phyloP scores from a whole-genome alignment of 306 rosid genomes.

The Quercus engelmannii region DNA sequence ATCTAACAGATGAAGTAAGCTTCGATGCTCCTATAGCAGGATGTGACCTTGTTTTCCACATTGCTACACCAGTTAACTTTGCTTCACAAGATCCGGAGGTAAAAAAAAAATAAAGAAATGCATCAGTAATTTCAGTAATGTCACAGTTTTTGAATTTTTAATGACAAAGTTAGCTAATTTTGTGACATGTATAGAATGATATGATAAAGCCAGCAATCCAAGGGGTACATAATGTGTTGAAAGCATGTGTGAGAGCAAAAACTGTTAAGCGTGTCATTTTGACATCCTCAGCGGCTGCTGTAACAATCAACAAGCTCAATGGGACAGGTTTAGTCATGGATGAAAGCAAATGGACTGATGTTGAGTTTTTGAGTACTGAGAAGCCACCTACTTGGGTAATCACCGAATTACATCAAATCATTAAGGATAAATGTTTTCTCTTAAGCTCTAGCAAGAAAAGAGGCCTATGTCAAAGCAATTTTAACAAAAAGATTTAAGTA shows the following conservation, averaged over 20 bases:
- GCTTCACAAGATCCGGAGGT: conserved; percentile 90
- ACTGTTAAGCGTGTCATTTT: conserved; percentile 65
- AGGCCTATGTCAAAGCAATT: neutral
- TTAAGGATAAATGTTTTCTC: neutral
- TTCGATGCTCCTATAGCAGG: conserved; percentile 68
- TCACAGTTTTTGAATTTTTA: neutral
- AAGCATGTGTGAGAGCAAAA: conserved; percentile 57
- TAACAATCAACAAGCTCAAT: conserved; percentile 41
- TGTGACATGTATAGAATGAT: conserved; percentile 48
- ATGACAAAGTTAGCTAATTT: neutral
- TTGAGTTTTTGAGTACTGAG: conserved; percentile 48
- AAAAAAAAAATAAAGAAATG: conserved; percentile 11
- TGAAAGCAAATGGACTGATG: conserved; percentile 70
- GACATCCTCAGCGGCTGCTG: conserved; percentile 86
- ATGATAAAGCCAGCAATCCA: conserved; percentile 81
- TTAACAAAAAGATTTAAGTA: neutral
- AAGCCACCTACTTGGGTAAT: conserved; percentile 85
- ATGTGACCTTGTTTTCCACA: conserved; percentile 73
- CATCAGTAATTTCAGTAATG: neutral
- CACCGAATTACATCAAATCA: neutral
- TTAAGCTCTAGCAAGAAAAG: neutral
- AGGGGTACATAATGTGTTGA: conserved; percentile 68
- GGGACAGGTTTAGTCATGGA: conserved; percentile 53
- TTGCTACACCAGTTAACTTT: conserved; percentile 82
- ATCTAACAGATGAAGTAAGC: conserved; percentile 54